Percentiles rank a stretch among this genome's conserved stretches.
Conservation (phyloP, 1,284 basidiomycete genomes). For the Ustilago curta region DNA sequence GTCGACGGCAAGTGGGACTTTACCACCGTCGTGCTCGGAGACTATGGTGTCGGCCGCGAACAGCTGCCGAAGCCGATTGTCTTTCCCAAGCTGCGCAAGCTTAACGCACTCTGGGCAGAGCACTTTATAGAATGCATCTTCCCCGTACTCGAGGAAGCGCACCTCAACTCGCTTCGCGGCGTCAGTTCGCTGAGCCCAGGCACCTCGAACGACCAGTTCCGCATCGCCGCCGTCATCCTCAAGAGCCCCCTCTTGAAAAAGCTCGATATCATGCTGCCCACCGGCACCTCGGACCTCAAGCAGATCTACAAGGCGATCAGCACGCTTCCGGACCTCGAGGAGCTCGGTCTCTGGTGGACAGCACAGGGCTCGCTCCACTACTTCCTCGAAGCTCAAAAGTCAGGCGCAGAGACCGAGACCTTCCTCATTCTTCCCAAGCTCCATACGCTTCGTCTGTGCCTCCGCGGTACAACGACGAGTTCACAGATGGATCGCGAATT, state of each 20-base stretch:
- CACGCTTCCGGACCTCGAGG: constrained; percentile 13
- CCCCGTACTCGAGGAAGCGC: constrained; percentile 9
- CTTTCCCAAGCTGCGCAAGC: constrained; percentile 16
- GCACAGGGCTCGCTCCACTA: neutral
- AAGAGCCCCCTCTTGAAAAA: constrained; percentile 22
- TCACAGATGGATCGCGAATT: constrained; percentile 6
- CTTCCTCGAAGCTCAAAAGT: constrained; percentile 1
- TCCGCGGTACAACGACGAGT: neutral
- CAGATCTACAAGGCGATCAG: constrained; percentile 20
- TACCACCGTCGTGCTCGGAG: constrained; percentile 4
- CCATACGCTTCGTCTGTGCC: constrained; percentile 11
- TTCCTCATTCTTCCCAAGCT: constrained; percentile 2
- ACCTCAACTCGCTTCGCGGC: constrained; percentile 13
- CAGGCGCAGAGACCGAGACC: neutral
- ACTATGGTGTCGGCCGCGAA: constrained; percentile 1
- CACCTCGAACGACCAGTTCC: neutral
- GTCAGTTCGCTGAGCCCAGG: neutral
- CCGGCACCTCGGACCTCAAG: neutral
- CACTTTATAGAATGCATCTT: constrained; percentile 21
- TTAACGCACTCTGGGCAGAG: constrained; percentile 14
- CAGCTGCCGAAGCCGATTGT: constrained; percentile 11
- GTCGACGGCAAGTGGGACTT: constrained; percentile 6
- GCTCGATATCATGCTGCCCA: constrained; percentile 21
- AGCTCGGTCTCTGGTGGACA: constrained; percentile 13
- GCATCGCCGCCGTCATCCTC: constrained; percentile 13